Conservation (phyloP, 768 basidiomycete species). For the Suillus placidus region DNA sequence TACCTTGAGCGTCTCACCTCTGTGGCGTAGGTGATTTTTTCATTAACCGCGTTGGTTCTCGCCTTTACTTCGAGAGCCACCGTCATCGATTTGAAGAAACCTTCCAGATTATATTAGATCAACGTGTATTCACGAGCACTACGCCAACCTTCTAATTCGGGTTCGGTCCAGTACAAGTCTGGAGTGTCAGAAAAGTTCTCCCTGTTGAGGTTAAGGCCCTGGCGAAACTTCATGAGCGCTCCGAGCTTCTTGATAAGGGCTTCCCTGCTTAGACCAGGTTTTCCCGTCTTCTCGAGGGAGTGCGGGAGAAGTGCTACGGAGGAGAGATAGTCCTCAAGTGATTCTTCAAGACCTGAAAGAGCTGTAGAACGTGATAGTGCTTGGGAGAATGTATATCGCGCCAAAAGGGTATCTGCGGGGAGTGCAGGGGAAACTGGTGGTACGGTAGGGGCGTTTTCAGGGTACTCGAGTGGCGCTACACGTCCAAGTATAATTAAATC, state of each 20-base stretch:
- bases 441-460: slow-evolving; percentile 45
- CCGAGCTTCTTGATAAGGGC: slow-evolving; percentile 93
- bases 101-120: slow-evolving; percentile 36
- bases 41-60: slow-evolving; percentile 81
- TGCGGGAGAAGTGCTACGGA: slow-evolving; percentile 82
- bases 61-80: slow-evolving; percentile 84
- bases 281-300: slow-evolving; percentile 75
- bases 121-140: neutral
- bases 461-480: slow-evolving; percentile 58
- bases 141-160: slow-evolving; percentile 76
- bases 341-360: slow-evolving; percentile 83
- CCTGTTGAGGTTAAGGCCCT: slow-evolving; percentile 86
- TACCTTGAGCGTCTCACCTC: slow-evolving; percentile 49
- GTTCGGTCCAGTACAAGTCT: slow-evolving; percentile 95
- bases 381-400: slow-evolving; percentile 90
- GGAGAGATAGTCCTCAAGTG: slow-evolving; percentile 80
- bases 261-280: slow-evolving; percentile 77
- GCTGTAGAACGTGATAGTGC: slow-evolving; percentile 89
- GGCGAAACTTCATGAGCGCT: slow-evolving; percentile 87
- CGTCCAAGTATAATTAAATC: slow-evolving; percentile 89
- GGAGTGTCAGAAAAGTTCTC: slow-evolving; percentile 89
- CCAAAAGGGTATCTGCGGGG: slow-evolving; percentile 73
- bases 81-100: slow-evolving; percentile 83
- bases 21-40: slow-evolving; percentile 90
- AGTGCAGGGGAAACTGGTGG: slow-evolving; percentile 55